phyloP scores from a whole-genome alignment of 2,329 filamentous ascomycete genomes.

The Shiraia sp. region DNA sequence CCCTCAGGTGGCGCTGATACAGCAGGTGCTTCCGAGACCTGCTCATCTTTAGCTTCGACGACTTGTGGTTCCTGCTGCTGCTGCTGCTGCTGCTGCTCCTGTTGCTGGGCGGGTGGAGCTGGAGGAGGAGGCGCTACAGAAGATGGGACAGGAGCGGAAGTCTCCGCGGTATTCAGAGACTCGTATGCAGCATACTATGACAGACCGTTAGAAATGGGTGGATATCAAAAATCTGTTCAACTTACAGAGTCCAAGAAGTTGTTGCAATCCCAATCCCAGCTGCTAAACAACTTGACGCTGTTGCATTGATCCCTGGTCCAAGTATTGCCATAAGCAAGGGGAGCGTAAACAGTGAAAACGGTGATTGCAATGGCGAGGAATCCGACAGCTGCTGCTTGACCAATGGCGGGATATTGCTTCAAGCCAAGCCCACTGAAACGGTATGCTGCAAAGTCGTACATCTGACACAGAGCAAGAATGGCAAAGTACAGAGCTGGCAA shows the following conservation, averaged over 20 bases:
- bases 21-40: slow-evolving; percentile 31
- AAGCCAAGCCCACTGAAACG: slow-evolving; percentile 71
- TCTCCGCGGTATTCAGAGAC: slow-evolving; percentile 15
- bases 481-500: slow-evolving; percentile 97
- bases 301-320: slow-evolving; percentile 92
- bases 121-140: slow-evolving; percentile 28
- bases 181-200: slow-evolving; percentile 39
- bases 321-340: slow-evolving; percentile 86
- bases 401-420: slow-evolving; percentile 71
- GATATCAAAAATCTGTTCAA: slow-evolving; percentile 34
- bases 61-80: slow-evolving; percentile 11
- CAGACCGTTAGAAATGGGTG: slow-evolving; percentile 7
- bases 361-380: slow-evolving; percentile 76
- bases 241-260: slow-evolving; percentile 86
- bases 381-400: slow-evolving; percentile 70
- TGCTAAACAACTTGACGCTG: slow-evolving; percentile 80
- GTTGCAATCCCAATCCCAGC: slow-evolving; percentile 99
- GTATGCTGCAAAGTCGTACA: slow-evolving; percentile 81
- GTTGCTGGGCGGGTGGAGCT: slow-evolving; percentile 14
- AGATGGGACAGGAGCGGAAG: slow-evolving; percentile 30
- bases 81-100: slow-evolving; percentile 16
- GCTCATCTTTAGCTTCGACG: slow-evolving; percentile 21
- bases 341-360: slow-evolving; percentile 83
- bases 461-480: slow-evolving; percentile 84
- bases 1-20: slow-evolving; percentile 36